Conservation (phyloP, 1,139 yeast species). For the Neolecta irregularis region DNA sequence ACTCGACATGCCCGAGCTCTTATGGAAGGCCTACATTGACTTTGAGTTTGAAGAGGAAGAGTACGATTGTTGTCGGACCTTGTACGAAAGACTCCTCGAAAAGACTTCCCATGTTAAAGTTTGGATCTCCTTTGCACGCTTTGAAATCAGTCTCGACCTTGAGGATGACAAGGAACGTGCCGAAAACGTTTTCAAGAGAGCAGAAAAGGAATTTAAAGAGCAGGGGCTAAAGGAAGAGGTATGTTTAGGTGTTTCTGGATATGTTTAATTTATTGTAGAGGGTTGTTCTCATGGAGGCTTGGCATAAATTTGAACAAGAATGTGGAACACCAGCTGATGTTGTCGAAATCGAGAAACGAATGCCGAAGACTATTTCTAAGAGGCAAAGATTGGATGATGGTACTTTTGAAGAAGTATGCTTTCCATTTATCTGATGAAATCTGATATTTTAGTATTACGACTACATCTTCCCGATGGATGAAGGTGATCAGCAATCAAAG, state of each 20-base stretch:
- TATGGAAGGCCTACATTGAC: constrained; percentile 41
- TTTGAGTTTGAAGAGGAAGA: constrained; percentile 45
- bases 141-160: constrained; percentile 41
- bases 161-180: constrained; percentile 29
- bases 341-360: constrained; percentile 29
- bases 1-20: constrained; percentile 23
- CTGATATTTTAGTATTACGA: constrained; percentile 23
- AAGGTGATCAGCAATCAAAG: constrained; percentile 14
- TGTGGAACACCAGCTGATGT: constrained; percentile 40
- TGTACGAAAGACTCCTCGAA: constrained; percentile 34
- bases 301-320: constrained; percentile 46
- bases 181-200: constrained; percentile 31
- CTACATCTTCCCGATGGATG: constrained; percentile 54
- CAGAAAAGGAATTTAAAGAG: constrained; percentile 24
- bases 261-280: constrained; percentile 32
- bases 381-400: constrained; percentile 33
- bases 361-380: constrained; percentile 44
- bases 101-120: constrained; percentile 27
- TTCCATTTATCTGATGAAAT: constrained; percentile 12
- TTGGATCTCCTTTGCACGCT: constrained; percentile 38
- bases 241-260: constrained; percentile 40
- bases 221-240: constrained; percentile 36
- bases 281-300: constrained; percentile 43
- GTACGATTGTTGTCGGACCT: constrained; percentile 40
- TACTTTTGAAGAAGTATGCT: constrained; percentile 36